Evolutionary conservation across 257 asterid species (phyloP).

Genomic region (Solanum sitiens): DNA sequence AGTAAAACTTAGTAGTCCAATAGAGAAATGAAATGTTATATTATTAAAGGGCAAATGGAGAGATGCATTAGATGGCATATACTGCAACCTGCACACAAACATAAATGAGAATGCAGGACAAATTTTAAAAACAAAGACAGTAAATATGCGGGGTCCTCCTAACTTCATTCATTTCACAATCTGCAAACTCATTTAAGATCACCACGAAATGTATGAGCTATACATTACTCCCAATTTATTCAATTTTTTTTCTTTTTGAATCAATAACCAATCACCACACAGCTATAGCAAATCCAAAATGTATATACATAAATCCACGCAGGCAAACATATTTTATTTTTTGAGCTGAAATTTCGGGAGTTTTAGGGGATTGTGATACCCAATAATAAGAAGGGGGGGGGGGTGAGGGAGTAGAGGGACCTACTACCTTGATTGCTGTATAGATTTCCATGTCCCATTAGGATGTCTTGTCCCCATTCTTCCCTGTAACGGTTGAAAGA

Average conservation of each 20-base stretch:
- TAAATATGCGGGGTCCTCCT: slow-evolving; percentile 13
- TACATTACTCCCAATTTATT: background rate
- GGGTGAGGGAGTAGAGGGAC: background rate
- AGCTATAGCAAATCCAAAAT: background rate
- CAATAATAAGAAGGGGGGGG: background rate
- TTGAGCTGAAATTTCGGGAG: slow-evolving; percentile 10
- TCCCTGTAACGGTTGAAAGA: background rate
- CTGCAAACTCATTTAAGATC: slow-evolving; percentile 15
- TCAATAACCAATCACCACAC: background rate
- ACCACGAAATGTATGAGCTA: slow-evolving; percentile 14
- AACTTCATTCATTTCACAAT: slow-evolving; percentile 16
- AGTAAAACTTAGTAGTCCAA: background rate
- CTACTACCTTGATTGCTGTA: slow-evolving; percentile 8
- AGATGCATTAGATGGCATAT: background rate
- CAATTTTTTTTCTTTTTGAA: background rate
- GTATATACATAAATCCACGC: background rate
- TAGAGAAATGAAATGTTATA: background rate
- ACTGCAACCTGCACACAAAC: background rate
- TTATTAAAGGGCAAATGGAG: background rate
- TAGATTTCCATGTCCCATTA: slow-evolving; percentile 19
- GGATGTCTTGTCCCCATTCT: background rate
- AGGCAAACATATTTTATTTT: background rate
- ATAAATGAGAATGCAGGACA: slow-evolving; percentile 8
- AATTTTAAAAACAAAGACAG: background rate
- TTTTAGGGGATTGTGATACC: background rate